A percentile compares a stretch with the other conserved stretches of the same genome.
Conservation (phyloP, 495 filamentous ascomycete species). For the Trypethelium eluteriae region DNA sequence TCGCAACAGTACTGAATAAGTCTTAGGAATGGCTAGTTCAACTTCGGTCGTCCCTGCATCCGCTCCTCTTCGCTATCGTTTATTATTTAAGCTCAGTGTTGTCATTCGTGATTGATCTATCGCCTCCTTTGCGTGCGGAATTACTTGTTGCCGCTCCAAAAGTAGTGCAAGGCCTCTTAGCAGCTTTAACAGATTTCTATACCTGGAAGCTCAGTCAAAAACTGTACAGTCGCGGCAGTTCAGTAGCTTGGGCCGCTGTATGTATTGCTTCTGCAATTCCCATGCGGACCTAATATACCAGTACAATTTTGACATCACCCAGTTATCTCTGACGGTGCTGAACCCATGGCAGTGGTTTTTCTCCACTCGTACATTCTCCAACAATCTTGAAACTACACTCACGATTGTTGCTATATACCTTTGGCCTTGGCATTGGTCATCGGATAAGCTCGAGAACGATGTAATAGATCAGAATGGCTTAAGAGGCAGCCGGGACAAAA, state of each 20-base stretch:
- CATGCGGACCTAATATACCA: not conserved
- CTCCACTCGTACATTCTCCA: constrained; percentile 86
- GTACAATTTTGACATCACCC: constrained; percentile 7
- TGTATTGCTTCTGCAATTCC: constrained; percentile 26
- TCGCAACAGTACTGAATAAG: not conserved
- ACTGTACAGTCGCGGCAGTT: constrained; percentile 55
- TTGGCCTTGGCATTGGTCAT: constrained; percentile 75
- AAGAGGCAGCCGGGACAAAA: constrained; percentile 12
- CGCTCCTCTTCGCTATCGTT: constrained; percentile 67
- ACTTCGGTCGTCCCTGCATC: constrained; percentile 88
- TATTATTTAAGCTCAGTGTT: constrained; percentile 57
- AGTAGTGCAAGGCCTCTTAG: constrained; percentile 65
- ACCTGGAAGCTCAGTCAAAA: constrained; percentile 75
- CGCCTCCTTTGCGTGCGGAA: constrained; percentile 47
- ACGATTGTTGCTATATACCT: constrained; percentile 70
- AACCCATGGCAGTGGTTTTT: constrained; percentile 98
- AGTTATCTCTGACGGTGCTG: constrained; percentile 63
- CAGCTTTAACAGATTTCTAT: constrained; percentile 75
- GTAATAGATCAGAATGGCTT: constrained; percentile 19
- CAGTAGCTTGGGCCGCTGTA: constrained; percentile 63
- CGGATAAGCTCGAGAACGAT: constrained; percentile 19
- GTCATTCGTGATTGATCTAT: constrained; percentile 44
- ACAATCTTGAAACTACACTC: constrained; percentile 82
- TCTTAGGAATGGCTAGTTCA: constrained; percentile 85
- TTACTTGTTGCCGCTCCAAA: constrained; percentile 67